Base-by-base conservation (phyloP, 306 rosid species). In the Prinsepia uniflora region DNA sequence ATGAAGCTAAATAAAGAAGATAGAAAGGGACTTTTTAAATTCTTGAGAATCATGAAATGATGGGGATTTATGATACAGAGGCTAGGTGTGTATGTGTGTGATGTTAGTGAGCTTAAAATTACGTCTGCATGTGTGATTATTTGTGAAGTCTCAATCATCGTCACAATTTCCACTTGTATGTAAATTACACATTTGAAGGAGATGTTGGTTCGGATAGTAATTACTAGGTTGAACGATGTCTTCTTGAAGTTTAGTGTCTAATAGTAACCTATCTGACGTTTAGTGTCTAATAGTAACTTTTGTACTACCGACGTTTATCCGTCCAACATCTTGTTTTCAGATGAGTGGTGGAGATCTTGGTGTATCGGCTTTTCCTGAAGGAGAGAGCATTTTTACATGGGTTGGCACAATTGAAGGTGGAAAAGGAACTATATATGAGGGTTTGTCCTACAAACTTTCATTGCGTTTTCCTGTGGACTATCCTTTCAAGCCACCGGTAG, bases 381-480 rank as follows among this genome's bases (percentile, higher is more conserved):
- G 92, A 8, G 97, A 94, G 69, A 91, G 92, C 82, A 90, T 94
- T 77, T 94, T 90, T 73, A 75, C 96, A 72, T 90, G 97, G 97
- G 81, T 90, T 64, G 97, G 98, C 80, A 94, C 98, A 41, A 89
- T 94, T 24, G 95, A 89, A 84, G 98, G 97, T 75, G 98, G 98
- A 75, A 91, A 89, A 81, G 98, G 92, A 77, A 94, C 98, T 53
- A 34, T 78, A 34, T 94, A 89, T 30, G 98, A 91, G 73, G 95
- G 96, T 75, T 86, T 94, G 80, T 91, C 97, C 40, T 94, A 90
- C 85, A 94, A 94, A 65, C 97, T 94, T 74, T 90, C 96, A 30
- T 76, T 94, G 78, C 86, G 82, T 64, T 94, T 94, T 83, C 97
- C 97, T 52, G 50, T 79, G 74, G 96, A 94, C 58, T 94, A 94